phyloP scores from a whole-genome alignment of 2,329 filamentous ascomycete species.

The Alternaria triticina region DNA sequence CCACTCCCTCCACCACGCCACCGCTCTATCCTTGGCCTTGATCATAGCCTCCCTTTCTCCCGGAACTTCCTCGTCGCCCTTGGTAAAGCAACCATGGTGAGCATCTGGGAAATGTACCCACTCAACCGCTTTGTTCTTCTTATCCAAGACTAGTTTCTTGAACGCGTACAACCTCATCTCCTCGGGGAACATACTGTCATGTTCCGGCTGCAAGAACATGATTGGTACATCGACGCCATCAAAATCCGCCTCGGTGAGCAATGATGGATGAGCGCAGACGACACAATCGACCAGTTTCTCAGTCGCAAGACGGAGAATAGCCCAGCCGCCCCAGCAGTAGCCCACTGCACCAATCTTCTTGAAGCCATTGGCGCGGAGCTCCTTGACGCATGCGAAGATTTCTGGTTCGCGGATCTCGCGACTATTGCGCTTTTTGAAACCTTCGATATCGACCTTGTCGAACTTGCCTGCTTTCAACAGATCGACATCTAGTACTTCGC shows the following conservation, averaged over 20 bases:
- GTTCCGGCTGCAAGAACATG: conserved; percentile 28
- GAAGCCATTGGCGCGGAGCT: conserved; percentile 23
- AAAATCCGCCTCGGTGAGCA: conserved; percentile 25
- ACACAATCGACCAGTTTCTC: conserved; percentile 28
- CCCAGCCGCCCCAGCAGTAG: conserved; percentile 54
- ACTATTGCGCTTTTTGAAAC: conserved; percentile 43
- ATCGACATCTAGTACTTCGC: conserved; percentile 2
- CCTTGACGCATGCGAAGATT: conserved; percentile 39
- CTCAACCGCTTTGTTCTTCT: conserved; percentile 21
- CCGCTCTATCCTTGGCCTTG: conserved; percentile 24
- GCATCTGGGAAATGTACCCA: conserved; percentile 35
- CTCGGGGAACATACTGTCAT: conserved; percentile 24
- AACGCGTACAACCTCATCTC: conserved; percentile 33
- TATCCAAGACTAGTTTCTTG: conserved; percentile 21
- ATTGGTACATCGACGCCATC: conserved; percentile 22
- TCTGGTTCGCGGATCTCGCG: conserved; percentile 45
- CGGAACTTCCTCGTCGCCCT: conserved; percentile 21
- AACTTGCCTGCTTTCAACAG: conserved; percentile 12
- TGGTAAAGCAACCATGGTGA: conserved; percentile 28
- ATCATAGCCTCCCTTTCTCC: conserved; percentile 25
- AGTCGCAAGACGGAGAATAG: conserved; percentile 24
- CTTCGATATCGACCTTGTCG: conserved; percentile 44
- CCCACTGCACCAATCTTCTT: conserved; percentile 51
- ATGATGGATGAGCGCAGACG: conserved; percentile 27
- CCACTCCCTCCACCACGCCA: conserved; percentile 20